Evolutionary conservation across 2,329 filamentous ascomycete genomes (phyloP).

Genomic region (Fusarium devonianum): DNA sequence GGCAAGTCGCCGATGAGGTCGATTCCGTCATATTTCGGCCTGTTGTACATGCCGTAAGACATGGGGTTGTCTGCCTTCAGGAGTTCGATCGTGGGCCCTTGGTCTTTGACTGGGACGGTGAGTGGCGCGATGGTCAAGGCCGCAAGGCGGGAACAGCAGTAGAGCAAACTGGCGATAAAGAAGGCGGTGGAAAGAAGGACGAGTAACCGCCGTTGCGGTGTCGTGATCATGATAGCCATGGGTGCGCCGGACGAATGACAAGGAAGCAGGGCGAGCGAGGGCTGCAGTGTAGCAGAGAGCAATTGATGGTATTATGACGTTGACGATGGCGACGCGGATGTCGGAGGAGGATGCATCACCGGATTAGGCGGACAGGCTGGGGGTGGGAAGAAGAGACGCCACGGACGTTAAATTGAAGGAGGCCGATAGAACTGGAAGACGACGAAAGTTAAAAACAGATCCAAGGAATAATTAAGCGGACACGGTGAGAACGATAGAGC

Average conservation of each 20-base stretch:
- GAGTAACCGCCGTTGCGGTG: constrained; percentile 43
- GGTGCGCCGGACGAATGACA: constrained; percentile 10
- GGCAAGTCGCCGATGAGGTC: constrained; percentile 45
- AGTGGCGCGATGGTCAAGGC: constrained; percentile 31
- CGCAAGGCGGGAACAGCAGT: constrained; percentile 46
- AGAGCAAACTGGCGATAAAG: constrained; percentile 45
- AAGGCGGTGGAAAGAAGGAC: constrained; percentile 44
- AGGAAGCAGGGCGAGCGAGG: constrained; percentile 17
- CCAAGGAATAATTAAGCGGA: too few relatives aligned
- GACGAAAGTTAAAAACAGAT: neutral
- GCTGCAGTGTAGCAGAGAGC: constrained; percentile 1
- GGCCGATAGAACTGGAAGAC: neutral
- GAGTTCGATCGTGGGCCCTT: constrained; percentile 24
- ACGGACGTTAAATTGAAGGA: neutral
- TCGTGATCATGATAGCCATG: constrained; percentile 37
- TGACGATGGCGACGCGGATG: constrained; percentile 4
- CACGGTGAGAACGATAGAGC: too few relatives aligned
- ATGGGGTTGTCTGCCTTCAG: constrained; percentile 48
- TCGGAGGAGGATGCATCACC: constrained; percentile 13
- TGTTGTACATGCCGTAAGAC: constrained; percentile 51
- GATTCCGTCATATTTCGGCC: constrained; percentile 48
- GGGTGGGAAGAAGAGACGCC: neutral
- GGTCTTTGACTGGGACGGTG: constrained; percentile 8
- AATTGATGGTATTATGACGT: constrained; percentile 20
- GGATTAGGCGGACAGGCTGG: neutral